Base-by-base conservation (phyloP, 495 filamentous ascomycete genomes). In the Glutinoglossum americanum region DNA sequence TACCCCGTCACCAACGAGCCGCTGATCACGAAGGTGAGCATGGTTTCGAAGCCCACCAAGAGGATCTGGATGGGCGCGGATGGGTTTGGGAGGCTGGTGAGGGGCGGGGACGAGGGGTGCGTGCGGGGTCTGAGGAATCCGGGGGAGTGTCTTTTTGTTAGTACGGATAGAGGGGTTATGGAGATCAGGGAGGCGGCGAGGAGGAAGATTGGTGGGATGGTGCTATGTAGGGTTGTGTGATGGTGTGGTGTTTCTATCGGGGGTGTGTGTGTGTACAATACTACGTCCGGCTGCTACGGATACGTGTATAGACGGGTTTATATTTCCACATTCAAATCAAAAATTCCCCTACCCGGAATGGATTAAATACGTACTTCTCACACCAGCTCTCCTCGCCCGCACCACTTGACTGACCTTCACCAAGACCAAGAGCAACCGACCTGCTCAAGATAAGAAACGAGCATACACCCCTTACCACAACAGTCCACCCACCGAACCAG, bases 161-260 rank as follows among this genome's bases (percentile, higher is more conserved):
- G 70, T 30, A 96, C 89, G 44, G 83, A 87, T 70, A 68, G 69
- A 55, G 92, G 92, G 10, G 75, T 95, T 19, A 62, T 96, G 69
- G 93, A 98, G 73, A 72, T 79, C 28, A 77, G 92, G 64, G 87
- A 97, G 69, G 92, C 87, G 62, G 72, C 93, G 60, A 83, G 86
- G 73, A 82, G 80, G 74, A 87, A 80, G 70, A 68, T 87, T 28
- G 92, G 92, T 23, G 92, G 92, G 8, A 68, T 92, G 76, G 71
- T 89, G 62, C 65, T 98, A 55, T 92, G 85, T 72, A 73, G 89
- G 61, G 81, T 84, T 15, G 71, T 67, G 57, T 74, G 66, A 74
- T 10, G 37, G 6, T 2, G 37, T 1, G 15, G 15, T 15, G 37
- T n/a, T 7, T 1, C 37, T 13, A 9, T 3, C 30, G 30, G 30